Evolutionary conservation across 2,329 filamentous ascomycete species (phyloP).

Genomic region (Diaporthe caulivora): DNA sequence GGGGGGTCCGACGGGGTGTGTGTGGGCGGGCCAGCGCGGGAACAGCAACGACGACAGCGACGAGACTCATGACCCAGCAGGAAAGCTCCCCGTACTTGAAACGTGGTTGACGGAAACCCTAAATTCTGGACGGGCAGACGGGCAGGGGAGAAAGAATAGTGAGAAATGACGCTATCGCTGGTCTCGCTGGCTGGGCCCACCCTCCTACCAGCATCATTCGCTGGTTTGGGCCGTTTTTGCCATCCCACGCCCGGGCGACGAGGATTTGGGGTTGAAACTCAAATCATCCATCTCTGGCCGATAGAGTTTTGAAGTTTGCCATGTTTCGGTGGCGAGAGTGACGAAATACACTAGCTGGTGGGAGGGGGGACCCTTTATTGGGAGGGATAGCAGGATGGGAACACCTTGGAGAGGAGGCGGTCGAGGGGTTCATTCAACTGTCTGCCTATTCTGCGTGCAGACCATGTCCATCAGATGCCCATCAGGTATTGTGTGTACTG

Average conservation of each 20-base stretch:
- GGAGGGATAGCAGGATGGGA: too few relatives aligned
- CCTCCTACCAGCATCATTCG: too few relatives aligned
- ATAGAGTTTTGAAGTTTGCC: constrained; percentile 30
- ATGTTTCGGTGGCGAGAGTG: constrained; percentile 25
- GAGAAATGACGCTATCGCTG: constrained; percentile 10
- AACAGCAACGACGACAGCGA: not conserved
- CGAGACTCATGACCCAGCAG: constrained; percentile 17
- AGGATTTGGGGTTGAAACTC: constrained; percentile 29
- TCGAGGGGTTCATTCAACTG: not conserved
- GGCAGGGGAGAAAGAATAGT: not conserved
- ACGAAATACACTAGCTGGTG: not conserved
- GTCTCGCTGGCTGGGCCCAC: not conserved
- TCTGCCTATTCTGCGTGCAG: not conserved
- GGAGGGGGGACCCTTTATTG: not conserved
- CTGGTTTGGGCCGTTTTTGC: too few relatives aligned
- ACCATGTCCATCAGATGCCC: not conserved
- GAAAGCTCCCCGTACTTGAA: constrained; percentile 29
- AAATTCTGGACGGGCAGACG: constrained; percentile 7
- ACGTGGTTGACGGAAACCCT: constrained; percentile 31
- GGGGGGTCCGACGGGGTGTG: not conserved
- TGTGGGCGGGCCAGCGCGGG: not conserved
- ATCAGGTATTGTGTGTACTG: too few relatives aligned
- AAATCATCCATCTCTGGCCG: constrained; percentile 29
- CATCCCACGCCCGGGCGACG: constrained; percentile 17
- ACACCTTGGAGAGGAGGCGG: not conserved